Evolutionary conservation across 176 grass and related monocot species (phyloP).

Genomic region (Triticum turgidum): DNA sequence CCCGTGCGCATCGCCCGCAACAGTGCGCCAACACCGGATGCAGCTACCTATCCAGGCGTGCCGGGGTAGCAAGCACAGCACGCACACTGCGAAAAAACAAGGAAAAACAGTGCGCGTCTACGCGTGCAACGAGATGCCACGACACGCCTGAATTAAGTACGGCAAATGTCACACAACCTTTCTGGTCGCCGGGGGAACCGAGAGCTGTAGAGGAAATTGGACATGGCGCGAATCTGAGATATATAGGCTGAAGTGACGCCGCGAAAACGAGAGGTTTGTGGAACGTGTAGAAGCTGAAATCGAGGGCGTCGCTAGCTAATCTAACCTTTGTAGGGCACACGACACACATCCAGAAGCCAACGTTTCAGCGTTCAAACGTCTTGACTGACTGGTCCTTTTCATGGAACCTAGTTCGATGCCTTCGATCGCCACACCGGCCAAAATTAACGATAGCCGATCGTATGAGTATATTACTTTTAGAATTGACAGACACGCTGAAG

Average conservation of each 20-base stretch:
- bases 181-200: not conserved
- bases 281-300: not conserved
- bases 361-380: constrained; percentile 35
- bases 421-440: not conserved
- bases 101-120: not conserved
- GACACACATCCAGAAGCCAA: not conserved
- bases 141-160: not conserved
- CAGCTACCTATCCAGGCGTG: not conserved
- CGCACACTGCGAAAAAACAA: not conserved
- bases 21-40: not conserved
- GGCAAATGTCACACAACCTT: not conserved
- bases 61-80: too few species aligned
- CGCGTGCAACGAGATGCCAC: not conserved
- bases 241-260: not conserved
- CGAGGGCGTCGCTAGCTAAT: not conserved
- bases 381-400: not conserved
- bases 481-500: too few species aligned
- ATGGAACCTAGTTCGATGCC: not conserved
- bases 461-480: too few species aligned
- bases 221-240: not conserved
- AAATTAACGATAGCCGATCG: not conserved
- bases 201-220: not conserved
- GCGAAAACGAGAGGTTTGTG: not conserved
- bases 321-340: not conserved
- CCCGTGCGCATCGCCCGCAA: not conserved